Conservation (phyloP, 257 asterid species). For the Sherardia arvensis region DNA sequence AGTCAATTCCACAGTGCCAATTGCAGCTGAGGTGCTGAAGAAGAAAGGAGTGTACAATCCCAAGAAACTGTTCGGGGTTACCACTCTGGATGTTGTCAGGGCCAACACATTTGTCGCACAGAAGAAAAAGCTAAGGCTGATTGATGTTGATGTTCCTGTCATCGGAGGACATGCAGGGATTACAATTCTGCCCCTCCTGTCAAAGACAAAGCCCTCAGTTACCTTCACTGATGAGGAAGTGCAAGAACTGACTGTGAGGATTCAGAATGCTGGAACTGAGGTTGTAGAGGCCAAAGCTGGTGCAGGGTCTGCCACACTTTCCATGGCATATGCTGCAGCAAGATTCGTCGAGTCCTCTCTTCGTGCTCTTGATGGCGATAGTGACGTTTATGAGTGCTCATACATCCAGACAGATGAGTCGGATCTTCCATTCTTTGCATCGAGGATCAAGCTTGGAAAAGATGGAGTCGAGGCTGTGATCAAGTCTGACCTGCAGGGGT, state of each 20-base stretch:
- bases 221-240: constrained; percentile 55
- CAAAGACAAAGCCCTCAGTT: constrained; percentile 61
- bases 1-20: constrained; percentile 79
- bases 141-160: constrained; percentile 76
- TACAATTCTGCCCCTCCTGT: constrained; percentile 67
- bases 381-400: constrained; percentile 70
- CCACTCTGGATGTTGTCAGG: constrained; percentile 80
- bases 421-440: constrained; percentile 82
- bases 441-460: constrained; percentile 71
- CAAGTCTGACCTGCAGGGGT: constrained; percentile 57
- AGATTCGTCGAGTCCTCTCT: constrained; percentile 81
- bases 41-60: constrained; percentile 67
- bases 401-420: constrained; percentile 56
- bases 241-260: constrained; percentile 60
- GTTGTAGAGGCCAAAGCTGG: constrained; percentile 95
- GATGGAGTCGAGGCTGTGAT: constrained; percentile 73
- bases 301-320: constrained; percentile 88
- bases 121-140: constrained; percentile 59
- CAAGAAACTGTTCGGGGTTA: constrained; percentile 74
- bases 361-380: constrained; percentile 77
- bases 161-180: constrained; percentile 86
- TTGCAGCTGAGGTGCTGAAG: constrained; percentile 78
- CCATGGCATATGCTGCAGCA: constrained; percentile 93
- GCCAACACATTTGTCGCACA: constrained; percentile 70
- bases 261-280: constrained; percentile 86